Percentiles rank a stretch among this genome's conserved stretches.
These are phyloP conservation scores for Scenedesmus sp. DNA, from an alignment of 163 green algal species.

Conservation along the genomic window DNA sequence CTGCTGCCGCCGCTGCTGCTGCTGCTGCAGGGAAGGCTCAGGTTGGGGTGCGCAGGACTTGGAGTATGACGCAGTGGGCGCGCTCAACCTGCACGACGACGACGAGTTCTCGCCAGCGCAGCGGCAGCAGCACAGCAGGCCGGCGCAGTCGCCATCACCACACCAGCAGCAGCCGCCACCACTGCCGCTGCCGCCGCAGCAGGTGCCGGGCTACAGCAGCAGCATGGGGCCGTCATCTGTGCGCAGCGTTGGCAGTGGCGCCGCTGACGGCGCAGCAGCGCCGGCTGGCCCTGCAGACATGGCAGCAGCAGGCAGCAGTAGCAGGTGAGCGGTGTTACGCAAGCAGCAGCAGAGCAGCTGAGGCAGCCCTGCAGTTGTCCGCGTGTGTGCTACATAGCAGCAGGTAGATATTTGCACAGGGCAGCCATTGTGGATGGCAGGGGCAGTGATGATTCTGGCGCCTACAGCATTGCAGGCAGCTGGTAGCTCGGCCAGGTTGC, in stretches of 20 bases:
- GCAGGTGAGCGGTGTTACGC: background rate
- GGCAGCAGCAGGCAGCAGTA: background rate
- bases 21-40: slow-evolving; percentile 18
- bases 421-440: too few relatives aligned
- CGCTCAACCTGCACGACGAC: slow-evolving; percentile 53
- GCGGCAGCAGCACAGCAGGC: background rate
- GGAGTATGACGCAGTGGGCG: slow-evolving; percentile 48
- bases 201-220: slow-evolving; percentile 4
- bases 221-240: background rate
- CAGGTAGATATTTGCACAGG: too few relatives aligned
- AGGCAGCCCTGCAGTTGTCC: background rate
- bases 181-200: background rate
- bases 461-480: too few relatives aligned
- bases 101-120: slow-evolving; percentile 31
- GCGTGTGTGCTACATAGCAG: too few relatives aligned
- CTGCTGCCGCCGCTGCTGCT: slow-evolving; percentile 16
- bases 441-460: too few relatives aligned
- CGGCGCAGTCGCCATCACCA: background rate
- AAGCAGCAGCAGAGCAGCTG: background rate
- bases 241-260: background rate
- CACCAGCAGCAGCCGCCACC: background rate
- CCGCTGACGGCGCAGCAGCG: background rate
- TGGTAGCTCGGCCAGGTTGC: too few relatives aligned
- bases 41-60: slow-evolving; percentile 33
- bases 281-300: background rate